phyloP scores from a whole-genome alignment of 2,329 filamentous ascomycete species.

The Setomelanomma holmii region DNA sequence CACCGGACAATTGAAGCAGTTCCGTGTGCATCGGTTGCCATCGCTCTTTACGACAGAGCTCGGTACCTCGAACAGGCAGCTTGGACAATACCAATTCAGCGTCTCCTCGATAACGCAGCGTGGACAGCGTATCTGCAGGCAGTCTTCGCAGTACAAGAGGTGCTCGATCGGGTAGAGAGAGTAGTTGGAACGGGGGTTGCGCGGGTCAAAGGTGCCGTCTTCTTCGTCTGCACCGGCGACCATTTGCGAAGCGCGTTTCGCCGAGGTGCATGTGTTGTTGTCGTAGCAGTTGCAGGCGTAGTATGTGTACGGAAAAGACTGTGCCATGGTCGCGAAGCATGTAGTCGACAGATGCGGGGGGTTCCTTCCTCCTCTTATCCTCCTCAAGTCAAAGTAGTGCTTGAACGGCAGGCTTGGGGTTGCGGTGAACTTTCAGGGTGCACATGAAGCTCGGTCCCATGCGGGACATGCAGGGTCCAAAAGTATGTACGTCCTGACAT shows the following conservation, averaged over 20 bases:
- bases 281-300: constrained; percentile 70
- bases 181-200: constrained; percentile 84
- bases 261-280: constrained; percentile 42
- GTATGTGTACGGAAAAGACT: constrained; percentile 67
- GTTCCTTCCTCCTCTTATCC: constrained; percentile 6
- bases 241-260: constrained; percentile 45
- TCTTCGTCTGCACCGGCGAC: constrained; percentile 66
- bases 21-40: constrained; percentile 92
- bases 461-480: neutral
- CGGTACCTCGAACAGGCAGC: constrained; percentile 93
- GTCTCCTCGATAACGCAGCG: constrained; percentile 93
- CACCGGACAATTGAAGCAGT: constrained; percentile 93
- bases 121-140: constrained; percentile 92
- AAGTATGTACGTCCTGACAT: constrained; percentile 1
- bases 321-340: too few species aligned
- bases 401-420: too few species aligned
- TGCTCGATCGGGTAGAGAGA: constrained; percentile 93
- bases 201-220: constrained; percentile 84
- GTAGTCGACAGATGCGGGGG: too few species aligned
- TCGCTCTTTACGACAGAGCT: constrained; percentile 92
- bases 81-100: constrained; percentile 93
- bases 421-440: constrained; percentile 9
- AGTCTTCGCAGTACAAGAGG: constrained; percentile 96
- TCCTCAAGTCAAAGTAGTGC: neutral
- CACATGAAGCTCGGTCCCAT: too few species aligned